Percentiles rank a stretch among this genome's conserved stretches.
phyloP scores from a whole-genome alignment of 2,329 filamentous ascomycete species.

The Aspergillus viridinutans region DNA sequence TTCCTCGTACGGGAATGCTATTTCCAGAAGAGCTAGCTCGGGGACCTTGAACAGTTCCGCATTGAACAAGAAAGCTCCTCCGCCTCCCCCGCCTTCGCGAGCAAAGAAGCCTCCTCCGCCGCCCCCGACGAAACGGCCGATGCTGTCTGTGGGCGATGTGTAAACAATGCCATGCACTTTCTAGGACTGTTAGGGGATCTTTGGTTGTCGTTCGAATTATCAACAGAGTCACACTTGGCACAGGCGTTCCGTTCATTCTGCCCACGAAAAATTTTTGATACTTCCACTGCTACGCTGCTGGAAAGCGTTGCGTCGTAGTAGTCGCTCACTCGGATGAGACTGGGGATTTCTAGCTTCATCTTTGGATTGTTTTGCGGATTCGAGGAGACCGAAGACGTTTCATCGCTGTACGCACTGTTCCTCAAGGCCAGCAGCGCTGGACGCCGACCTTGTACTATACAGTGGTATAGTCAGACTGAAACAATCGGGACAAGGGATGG shows the following conservation, averaged over 20 bases:
- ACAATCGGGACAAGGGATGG: neutral
- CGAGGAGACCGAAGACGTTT: neutral
- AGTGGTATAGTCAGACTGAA: neutral
- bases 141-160: slow-evolving; percentile 24
- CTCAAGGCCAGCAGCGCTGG: neutral
- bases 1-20: slow-evolving; percentile 48
- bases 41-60: slow-evolving; percentile 33
- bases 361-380: neutral
- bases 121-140: slow-evolving; percentile 58
- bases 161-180: slow-evolving; percentile 7
- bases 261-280: neutral
- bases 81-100: slow-evolving; percentile 59
- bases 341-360: neutral
- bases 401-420: neutral
- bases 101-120: slow-evolving; percentile 64
- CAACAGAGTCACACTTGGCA: neutral
- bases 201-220: neutral
- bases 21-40: slow-evolving; percentile 51
- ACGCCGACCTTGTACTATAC: neutral
- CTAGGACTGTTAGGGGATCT: neutral
- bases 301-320: neutral
- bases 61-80: slow-evolving; percentile 52
- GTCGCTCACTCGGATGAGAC: neutral
- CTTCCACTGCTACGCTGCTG: neutral
- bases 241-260: neutral